These are phyloP conservation scores for Debaryomycetaceae sp. DNA, from an alignment of 1,139 yeast genomes.

Conservation along the genomic window DNA sequence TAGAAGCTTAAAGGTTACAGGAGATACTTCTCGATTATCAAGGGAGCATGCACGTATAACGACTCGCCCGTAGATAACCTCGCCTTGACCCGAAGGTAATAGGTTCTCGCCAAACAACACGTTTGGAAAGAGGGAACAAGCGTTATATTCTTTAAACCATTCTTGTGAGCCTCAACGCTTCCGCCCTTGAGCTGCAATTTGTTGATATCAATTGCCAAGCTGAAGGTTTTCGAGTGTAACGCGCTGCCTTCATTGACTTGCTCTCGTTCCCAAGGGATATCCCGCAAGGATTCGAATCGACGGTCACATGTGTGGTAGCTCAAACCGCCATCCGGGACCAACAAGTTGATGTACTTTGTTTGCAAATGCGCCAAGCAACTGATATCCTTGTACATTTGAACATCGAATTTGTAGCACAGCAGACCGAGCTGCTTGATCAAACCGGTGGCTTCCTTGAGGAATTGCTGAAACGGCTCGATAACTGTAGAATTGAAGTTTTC, in stretches of 20 bases:
- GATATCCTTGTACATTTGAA: slow-evolving; percentile 25
- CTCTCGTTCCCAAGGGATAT: slow-evolving; percentile 18
- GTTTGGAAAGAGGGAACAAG: slow-evolving; percentile 49
- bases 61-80: slow-evolving; percentile 21
- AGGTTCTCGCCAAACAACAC: slow-evolving; percentile 42
- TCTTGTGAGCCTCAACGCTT: slow-evolving; percentile 7
- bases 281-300: slow-evolving; percentile 9
- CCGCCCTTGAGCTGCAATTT: slow-evolving; percentile 17
- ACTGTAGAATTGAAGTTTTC: slow-evolving; percentile 24
- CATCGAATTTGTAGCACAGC: slow-evolving; percentile 25
- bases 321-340: slow-evolving; percentile 10
- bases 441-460: slow-evolving; percentile 17
- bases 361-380: slow-evolving; percentile 25
- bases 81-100: slow-evolving; percentile 26
- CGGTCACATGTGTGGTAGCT: slow-evolving; percentile 11
- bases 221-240: slow-evolving; percentile 18
- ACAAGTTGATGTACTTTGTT: slow-evolving; percentile 20
- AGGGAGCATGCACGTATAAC: slow-evolving; percentile 27
- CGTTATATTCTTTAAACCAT: slow-evolving; percentile 22
- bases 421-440: slow-evolving; percentile 25
- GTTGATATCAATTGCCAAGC: slow-evolving; percentile 15
- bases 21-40: slow-evolving; percentile 12
- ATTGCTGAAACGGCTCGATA: slow-evolving; percentile 18
- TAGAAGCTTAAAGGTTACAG: background rate
- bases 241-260: slow-evolving; percentile 7